Conservation (phyloP, 257 asterid genomes). For the Rhazya stricta region DNA sequence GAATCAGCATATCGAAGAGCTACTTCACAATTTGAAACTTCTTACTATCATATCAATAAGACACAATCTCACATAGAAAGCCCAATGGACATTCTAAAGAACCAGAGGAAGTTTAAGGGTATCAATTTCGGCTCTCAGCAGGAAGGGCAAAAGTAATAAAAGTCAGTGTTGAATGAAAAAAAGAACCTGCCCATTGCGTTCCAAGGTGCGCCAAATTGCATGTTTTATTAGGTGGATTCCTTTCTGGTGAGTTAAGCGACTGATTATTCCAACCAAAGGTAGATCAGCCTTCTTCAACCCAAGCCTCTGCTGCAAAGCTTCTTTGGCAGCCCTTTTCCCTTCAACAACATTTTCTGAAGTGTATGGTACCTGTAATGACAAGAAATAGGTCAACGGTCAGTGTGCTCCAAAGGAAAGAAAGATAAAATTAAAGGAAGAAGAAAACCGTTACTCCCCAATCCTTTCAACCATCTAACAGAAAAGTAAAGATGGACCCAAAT, state of each 20-base stretch:
- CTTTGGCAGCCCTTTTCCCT: constrained; percentile 94
- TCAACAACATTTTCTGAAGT: constrained; percentile 88
- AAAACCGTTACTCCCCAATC: neutral
- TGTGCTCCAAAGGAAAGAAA: neutral
- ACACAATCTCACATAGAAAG: neutral
- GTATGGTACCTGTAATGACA: constrained; percentile 56
- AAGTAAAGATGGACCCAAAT: neutral
- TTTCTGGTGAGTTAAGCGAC: constrained; percentile 97
- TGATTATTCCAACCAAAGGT: constrained; percentile 85
- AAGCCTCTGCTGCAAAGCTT: constrained; percentile 81
- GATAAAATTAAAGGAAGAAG: neutral
- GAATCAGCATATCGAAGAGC: neutral
- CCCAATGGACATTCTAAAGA: neutral
- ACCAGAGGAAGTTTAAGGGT: neutral
- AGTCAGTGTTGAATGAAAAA: constrained; percentile 16
- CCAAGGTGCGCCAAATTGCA: constrained; percentile 89
- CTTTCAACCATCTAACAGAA: neutral
- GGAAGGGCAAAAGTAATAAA: constrained; percentile 9
- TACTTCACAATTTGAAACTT: neutral
- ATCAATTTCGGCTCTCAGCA: neutral
- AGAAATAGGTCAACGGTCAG: constrained; percentile 19
- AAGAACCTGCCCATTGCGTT: constrained; percentile 81
- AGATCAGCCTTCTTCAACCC: constrained; percentile 67
- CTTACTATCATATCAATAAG: neutral
- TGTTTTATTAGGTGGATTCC: constrained; percentile 98